Percentiles rank a stretch among this genome's conserved stretches.
Conservation (phyloP, 306 rosid species). For the Fragaria vesca region DNA sequence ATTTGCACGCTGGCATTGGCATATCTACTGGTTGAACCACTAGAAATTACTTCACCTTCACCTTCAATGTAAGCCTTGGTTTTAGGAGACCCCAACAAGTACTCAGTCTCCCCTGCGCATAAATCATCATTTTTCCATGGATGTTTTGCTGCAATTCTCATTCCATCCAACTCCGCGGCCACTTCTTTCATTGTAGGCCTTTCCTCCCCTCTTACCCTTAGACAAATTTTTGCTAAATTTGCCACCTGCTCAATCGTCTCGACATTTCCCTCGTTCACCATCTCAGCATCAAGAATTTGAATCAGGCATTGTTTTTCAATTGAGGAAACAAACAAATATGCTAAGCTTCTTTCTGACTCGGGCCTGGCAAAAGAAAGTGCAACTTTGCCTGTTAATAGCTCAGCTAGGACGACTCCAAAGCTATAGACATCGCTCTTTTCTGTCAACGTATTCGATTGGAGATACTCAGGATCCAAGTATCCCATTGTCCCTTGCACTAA, state of each 20-base stretch:
- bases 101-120: not conserved
- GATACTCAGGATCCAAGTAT: constrained; percentile 16
- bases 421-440: constrained; percentile 23
- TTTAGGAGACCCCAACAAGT: not conserved
- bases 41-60: not conserved
- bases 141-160: not conserved
- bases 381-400: not conserved
- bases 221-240: not conserved
- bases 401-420: constrained; percentile 24
- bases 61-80: not conserved
- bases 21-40: not conserved
- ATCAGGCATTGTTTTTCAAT: not conserved
- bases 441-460: not conserved
- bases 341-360: not conserved
- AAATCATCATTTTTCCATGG: not conserved
- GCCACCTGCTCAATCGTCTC: not conserved
- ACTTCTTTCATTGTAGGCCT: constrained; percentile 26
- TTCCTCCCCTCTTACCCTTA: constrained; percentile 13
- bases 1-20: not conserved
- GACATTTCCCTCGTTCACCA: too few species aligned
- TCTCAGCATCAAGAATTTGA: too few species aligned
- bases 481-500: constrained; percentile 14
- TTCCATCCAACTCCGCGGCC: constrained; percentile 7
- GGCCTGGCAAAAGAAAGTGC: not conserved
- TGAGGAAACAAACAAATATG: not conserved